Evolutionary conservation across 2,329 filamentous ascomycete genomes (phyloP).

Genomic region (Magnaporthiopsis poae): DNA sequence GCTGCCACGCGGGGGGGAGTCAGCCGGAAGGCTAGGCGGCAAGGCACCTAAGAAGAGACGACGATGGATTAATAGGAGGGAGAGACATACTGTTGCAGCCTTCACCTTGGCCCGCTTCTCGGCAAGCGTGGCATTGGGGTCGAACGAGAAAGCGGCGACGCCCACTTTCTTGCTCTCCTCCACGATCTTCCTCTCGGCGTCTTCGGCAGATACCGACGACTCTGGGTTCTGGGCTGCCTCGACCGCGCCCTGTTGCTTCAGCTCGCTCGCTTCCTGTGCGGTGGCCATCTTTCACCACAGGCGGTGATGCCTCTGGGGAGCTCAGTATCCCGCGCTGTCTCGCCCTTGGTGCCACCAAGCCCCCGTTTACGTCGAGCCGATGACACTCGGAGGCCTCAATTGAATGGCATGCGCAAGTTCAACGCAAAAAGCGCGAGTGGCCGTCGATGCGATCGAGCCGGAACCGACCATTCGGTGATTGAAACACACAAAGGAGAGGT

Average conservation of each 20-base stretch:
- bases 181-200: conserved; percentile 64
- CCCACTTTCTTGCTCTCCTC: conserved; percentile 72
- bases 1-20: conserved; percentile 31
- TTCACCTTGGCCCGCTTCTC: conserved; percentile 73
- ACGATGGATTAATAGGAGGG: neutral
- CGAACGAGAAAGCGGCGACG: conserved; percentile 70
- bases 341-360: neutral
- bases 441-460: conserved; percentile 5
- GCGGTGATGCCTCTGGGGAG: conserved; percentile 1
- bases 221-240: conserved; percentile 67
- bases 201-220: conserved; percentile 55
- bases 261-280: conserved; percentile 39
- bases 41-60: neutral
- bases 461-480: neutral
- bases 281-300: conserved; percentile 21
- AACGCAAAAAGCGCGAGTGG: conserved; percentile 9
- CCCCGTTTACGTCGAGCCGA: neutral
- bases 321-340: neutral
- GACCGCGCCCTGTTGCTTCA: conserved; percentile 71
- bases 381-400: neutral
- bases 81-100: conserved; percentile 50
- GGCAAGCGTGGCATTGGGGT: conserved; percentile 73
- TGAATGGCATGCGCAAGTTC: conserved; percentile 1
- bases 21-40: conserved; percentile 5
- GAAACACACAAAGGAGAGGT: neutral